Base-by-base conservation (phyloP, 139 green algal species). In the Picocystis salinarum region DNA sequence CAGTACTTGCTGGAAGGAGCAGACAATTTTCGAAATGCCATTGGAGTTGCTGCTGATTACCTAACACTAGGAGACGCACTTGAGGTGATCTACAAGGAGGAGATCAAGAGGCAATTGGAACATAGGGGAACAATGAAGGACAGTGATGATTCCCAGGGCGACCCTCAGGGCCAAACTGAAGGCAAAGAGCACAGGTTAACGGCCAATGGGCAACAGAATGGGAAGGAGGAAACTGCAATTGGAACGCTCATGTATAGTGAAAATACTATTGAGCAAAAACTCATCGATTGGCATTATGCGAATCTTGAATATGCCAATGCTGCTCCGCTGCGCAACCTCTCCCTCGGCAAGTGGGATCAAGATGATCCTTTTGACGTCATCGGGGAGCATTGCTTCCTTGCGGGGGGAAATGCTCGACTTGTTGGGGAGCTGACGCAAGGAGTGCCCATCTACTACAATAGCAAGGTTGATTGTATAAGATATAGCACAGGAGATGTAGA, bases 271-370 rank as follows among this genome's bases (percentile, higher is more conserved):
- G 18, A 42, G 29, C 25, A 40, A 23, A 20, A 18, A n/a, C 26
- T 78, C n/a, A 64, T 93, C 39, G 51, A 91, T 41, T 96, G 86
- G 86, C 87, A 96, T 65, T 55, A 90, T 20, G 84, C 87, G 41
- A 96, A 96, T 49, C 59, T 94, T 15, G 86, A 96, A 67, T 96
- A 92, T 65, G 85, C 86, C 46, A 95, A 95, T 50, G 78, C 82
- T 3, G 54, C 60, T 6, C 24, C 24, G 5, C 30, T 85, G 34
- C 29, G 56, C 13, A 45, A 46, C 24, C 56, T 86, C 25, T 82
- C 64, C 10, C 59, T 94, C 47, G 28, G 45, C 42, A 62, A 75
- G 30, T 96, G 85, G 86, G 84, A 93, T 52, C 74, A 92, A 53
- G 85, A 95, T 53, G 83, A 93, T 58, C 61, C 73, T 6, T 67